These are phyloP conservation scores for Volvox africanus DNA, from an alignment of 139 green algal genomes.

Conservation along the genomic window DNA sequence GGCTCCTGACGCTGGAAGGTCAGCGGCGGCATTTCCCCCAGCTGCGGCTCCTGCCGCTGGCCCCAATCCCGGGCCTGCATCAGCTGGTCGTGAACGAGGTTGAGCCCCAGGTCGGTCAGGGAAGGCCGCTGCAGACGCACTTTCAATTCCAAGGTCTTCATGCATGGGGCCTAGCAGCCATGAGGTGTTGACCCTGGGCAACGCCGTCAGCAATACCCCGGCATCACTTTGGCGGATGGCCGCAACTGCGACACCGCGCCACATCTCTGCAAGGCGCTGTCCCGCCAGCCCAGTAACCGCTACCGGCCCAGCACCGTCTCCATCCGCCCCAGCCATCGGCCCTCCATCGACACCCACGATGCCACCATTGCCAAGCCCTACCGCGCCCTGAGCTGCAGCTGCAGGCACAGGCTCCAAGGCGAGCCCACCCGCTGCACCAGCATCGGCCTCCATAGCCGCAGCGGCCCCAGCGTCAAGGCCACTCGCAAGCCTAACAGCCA, in stretches of 20 bases:
- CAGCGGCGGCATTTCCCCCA: background rate
- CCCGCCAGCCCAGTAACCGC: background rate
- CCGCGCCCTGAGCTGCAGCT: background rate
- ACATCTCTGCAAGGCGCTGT: constrained; percentile 25
- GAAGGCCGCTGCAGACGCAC: background rate
- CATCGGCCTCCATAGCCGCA: constrained; percentile 31
- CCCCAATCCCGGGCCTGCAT: background rate
- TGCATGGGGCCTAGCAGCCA: constrained; percentile 29
- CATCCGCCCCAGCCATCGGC: background rate
- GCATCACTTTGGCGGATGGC: background rate
- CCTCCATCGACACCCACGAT: background rate
- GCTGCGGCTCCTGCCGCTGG: background rate
- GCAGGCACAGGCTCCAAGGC: constrained; percentile 10
- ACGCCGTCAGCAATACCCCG: background rate
- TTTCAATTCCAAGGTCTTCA: constrained; percentile 1
- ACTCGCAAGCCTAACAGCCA: constrained; percentile 33
- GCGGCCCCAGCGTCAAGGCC: constrained; percentile 27
- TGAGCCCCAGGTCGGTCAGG: background rate
- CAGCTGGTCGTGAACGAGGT: background rate
- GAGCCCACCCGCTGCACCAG: background rate
- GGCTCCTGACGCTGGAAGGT: background rate
- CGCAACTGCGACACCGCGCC: constrained; percentile 30
- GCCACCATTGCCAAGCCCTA: background rate
- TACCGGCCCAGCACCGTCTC: background rate
- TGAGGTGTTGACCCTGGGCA: constrained; percentile 18